A percentile compares a stretch with the other conserved stretches of the same genome.
These are phyloP conservation scores for Phaeophleospora eucalypticola DNA, from an alignment of 2,329 filamentous ascomycete genomes.

Conservation along the genomic window DNA sequence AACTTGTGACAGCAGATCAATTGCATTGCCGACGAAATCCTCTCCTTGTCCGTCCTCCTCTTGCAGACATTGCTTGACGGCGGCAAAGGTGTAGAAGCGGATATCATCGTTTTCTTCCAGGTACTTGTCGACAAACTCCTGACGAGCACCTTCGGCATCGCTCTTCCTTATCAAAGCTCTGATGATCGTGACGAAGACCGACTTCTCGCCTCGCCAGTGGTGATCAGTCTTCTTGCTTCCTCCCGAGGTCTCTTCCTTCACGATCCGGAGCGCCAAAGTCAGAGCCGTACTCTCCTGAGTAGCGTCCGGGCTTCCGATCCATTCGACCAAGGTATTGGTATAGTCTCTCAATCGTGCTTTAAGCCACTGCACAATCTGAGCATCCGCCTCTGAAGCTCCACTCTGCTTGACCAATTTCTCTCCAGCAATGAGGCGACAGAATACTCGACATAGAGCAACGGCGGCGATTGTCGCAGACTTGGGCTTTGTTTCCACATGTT, in stretches of 20 bases:
- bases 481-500: conserved; percentile 55
- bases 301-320: conserved; percentile 59
- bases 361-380: conserved; percentile 72
- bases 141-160: conserved; percentile 56
- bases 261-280: conserved; percentile 74
- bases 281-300: conserved; percentile 65
- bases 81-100: conserved; percentile 74
- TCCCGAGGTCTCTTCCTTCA: conserved; percentile 70
- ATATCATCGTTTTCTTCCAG: conserved; percentile 79
- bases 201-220: conserved; percentile 59
- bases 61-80: conserved; percentile 56
- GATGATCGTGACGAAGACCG: conserved; percentile 63
- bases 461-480: conserved; percentile 53
- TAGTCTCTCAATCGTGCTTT: conserved; percentile 71
- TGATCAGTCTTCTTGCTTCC: conserved; percentile 50
- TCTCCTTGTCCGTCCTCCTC: conserved; percentile 25
- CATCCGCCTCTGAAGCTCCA: conserved; percentile 66
- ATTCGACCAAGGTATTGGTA: conserved; percentile 46
- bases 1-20: conserved; percentile 62
- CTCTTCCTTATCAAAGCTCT: conserved; percentile 56
- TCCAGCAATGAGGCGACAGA: conserved; percentile 72
- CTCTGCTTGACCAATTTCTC: conserved; percentile 66
- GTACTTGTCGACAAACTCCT: conserved; percentile 74
- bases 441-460: conserved; percentile 80
- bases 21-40: conserved; percentile 53